These are phyloP conservation scores for Exophiala sp. DNA, from an alignment of 2,329 filamentous ascomycete species.

Conservation along the genomic window DNA sequence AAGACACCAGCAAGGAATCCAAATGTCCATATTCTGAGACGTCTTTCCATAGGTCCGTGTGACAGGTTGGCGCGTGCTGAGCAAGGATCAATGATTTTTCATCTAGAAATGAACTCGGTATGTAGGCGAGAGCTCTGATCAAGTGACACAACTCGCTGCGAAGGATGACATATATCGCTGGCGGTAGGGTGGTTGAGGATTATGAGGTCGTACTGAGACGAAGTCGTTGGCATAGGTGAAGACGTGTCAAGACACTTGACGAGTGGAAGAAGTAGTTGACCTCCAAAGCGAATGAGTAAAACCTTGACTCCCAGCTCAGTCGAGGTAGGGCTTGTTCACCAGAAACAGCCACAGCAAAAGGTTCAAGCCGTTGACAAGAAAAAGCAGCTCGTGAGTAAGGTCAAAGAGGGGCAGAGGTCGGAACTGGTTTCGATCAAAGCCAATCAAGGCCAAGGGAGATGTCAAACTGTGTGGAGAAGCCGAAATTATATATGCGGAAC, in stretches of 20 bases:
- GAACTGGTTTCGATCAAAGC: background rate
- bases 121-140: background rate
- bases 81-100: background rate
- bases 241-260: background rate
- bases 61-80: constrained; percentile 7
- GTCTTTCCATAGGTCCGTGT: constrained; percentile 19
- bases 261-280: constrained; percentile 13
- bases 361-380: background rate
- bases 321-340: constrained; percentile 16
- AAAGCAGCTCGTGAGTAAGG: background rate
- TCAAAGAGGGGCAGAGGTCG: background rate
- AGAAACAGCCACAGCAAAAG: background rate
- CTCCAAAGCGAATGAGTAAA: constrained; percentile 12
- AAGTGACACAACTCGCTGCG: background rate
- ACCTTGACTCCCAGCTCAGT: constrained; percentile 7
- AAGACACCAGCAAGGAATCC: constrained; percentile 19
- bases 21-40: constrained; percentile 22
- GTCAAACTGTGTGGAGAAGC: constrained; percentile 21
- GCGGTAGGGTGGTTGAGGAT: background rate
- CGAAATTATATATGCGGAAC: constrained; percentile 23
- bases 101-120: background rate
- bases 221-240: constrained; percentile 1
- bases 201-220: constrained; percentile 2
- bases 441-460: constrained; percentile 17
- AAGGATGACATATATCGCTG: constrained; percentile 11